A percentile compares a stretch with the other conserved stretches of the same genome.
These are phyloP conservation scores for Phytophthora macrochlamydospora DNA, from an alignment of 352 stramenopile genomes.

Conservation along the genomic window DNA sequence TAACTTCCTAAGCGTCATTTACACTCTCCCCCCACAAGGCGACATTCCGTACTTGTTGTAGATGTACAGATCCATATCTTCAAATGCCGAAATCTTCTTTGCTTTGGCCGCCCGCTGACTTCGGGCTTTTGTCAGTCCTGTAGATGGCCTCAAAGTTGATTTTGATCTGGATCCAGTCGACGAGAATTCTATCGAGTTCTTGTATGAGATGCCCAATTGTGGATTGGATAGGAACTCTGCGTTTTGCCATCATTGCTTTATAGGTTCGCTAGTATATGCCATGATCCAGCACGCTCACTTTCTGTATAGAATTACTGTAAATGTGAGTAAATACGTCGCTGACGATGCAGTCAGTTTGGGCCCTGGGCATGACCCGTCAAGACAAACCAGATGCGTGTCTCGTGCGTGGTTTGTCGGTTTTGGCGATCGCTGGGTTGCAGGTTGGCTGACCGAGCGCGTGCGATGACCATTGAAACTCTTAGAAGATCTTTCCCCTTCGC, in stretches of 20 bases:
- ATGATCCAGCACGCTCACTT: not conserved
- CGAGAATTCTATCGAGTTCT: not conserved
- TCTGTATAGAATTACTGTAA: not conserved
- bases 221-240: not conserved
- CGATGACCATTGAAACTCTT: not conserved
- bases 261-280: not conserved
- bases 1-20: not conserved
- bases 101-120: not conserved
- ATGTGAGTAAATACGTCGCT: not conserved
- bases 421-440: not conserved
- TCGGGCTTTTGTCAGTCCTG: not conserved
- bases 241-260: not conserved
- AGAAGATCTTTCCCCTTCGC: not conserved
- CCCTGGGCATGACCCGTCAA: not conserved
- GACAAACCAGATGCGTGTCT: not conserved
- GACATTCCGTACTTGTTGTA: not conserved
- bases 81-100: not conserved
- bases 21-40: not conserved
- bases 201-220: not conserved
- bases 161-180: not conserved
- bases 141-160: not conserved
- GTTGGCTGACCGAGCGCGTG: not conserved
- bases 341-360: not conserved
- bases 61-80: not conserved
- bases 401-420: not conserved